Percentiles rank a stretch among this genome's conserved stretches.
Evolutionary conservation across 2,329 filamentous ascomycete species (phyloP).

Genomic region (Pyrenochaeta sp.): DNA sequence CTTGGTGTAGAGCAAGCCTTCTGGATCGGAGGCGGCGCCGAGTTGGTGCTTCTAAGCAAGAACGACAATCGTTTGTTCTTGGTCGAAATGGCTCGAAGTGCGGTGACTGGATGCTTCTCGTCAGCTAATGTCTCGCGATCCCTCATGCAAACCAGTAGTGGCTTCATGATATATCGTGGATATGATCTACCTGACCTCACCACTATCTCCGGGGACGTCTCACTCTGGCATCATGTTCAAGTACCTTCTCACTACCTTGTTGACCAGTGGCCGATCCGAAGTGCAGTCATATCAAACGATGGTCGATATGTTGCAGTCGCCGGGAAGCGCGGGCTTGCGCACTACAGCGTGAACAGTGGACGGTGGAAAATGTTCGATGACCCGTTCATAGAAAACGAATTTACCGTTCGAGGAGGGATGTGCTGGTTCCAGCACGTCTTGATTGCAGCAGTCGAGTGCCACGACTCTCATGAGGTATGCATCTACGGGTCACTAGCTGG

Average conservation of each 20-base stretch:
- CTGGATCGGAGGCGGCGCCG: conserved; percentile 88
- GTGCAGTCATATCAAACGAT: conserved; percentile 86
- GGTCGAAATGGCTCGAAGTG: conserved; percentile 91
- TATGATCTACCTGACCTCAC: conserved; percentile 91
- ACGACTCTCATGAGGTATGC: conserved; percentile 74
- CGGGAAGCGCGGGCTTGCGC: conserved; percentile 87
- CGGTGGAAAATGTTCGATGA: conserved; percentile 95
- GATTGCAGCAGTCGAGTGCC: conserved; percentile 89
- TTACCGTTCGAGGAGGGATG: conserved; percentile 93
- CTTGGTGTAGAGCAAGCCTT: conserved; percentile 76
- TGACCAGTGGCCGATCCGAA: conserved; percentile 92
- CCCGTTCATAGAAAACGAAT: conserved; percentile 82
- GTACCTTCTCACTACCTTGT: conserved; percentile 85
- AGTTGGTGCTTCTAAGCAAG: conserved; percentile 77
- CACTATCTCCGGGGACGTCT: conserved; percentile 88
- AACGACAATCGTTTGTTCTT: conserved; percentile 82
- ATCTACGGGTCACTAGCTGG: neutral
- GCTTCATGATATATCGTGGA: conserved; percentile 90
- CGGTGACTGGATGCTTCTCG: conserved; percentile 90
- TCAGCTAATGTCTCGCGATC: conserved; percentile 90
- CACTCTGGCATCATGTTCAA: conserved; percentile 92
- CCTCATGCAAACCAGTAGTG: conserved; percentile 85
- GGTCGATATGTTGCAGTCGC: conserved; percentile 96
- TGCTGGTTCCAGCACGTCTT: conserved; percentile 98
- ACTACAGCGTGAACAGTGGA: conserved; percentile 93